A percentile compares a stretch with the other conserved stretches of the same genome.
These are phyloP conservation scores for Neofusicoccum umdonicola DNA, from an alignment of 2,329 filamentous ascomycete species.

Conservation along the genomic window DNA sequence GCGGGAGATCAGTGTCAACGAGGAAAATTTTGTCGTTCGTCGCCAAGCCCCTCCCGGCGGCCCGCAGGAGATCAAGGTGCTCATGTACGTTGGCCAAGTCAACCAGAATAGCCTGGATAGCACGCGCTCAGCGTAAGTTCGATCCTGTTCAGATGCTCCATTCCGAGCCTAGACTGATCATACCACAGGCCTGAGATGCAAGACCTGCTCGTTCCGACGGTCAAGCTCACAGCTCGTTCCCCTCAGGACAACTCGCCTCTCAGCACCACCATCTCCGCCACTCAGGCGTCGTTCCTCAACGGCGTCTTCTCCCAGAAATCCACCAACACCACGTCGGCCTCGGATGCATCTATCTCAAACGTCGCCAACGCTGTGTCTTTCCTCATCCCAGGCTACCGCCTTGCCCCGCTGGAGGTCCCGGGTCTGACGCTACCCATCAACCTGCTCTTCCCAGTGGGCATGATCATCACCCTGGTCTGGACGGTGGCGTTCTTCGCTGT, in stretches of 20 bases:
- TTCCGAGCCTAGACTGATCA: neutral
- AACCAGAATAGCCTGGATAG: conserved; percentile 55
- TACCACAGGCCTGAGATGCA: conserved; percentile 24
- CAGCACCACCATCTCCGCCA: conserved; percentile 64
- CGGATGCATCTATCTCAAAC: conserved; percentile 37
- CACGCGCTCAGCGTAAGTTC: conserved; percentile 60
- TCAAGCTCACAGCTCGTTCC: conserved; percentile 63
- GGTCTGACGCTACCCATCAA: conserved; percentile 1
- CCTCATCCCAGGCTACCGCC: conserved; percentile 64
- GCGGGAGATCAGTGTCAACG: conserved; percentile 21
- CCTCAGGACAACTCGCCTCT: conserved; percentile 49
- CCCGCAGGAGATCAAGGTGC: conserved; percentile 53
- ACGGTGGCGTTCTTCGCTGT: conserved; percentile 52
- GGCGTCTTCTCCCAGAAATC: conserved; percentile 65
- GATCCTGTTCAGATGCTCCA: neutral
- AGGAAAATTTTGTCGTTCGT: conserved; percentile 13
- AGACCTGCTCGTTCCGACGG: conserved; percentile 65
- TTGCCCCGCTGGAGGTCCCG: conserved; percentile 43
- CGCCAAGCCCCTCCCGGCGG: conserved; percentile 8
- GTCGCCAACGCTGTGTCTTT: conserved; percentile 49
- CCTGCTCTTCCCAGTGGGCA: conserved; percentile 64
- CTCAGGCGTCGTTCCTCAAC: conserved; percentile 68
- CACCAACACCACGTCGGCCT: conserved; percentile 47
- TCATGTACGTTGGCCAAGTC: conserved; percentile 68
- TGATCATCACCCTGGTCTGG: conserved; percentile 67